Conservation (phyloP, 305 asterid genomes). For the Salvia sclarea region DNA sequence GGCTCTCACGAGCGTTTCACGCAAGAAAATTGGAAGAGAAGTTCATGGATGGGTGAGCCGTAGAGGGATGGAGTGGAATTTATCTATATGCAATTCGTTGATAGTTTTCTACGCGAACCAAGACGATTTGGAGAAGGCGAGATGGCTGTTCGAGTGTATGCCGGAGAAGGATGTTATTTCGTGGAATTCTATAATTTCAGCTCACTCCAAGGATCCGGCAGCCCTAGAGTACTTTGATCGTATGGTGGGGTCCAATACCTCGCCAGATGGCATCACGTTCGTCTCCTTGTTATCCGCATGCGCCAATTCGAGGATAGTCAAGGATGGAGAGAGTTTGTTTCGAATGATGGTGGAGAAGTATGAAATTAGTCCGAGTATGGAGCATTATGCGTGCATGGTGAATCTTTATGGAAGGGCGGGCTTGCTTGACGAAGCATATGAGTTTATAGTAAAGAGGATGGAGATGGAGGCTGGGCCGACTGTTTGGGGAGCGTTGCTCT, state of each 20-base stretch:
- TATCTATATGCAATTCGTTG: constrained; percentile 63
- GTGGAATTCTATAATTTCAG: constrained; percentile 85
- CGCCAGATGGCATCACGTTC: constrained; percentile 68
- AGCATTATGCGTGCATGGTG: constrained; percentile 84
- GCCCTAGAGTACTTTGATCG: constrained; percentile 62
- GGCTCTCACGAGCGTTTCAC: constrained; percentile 40
- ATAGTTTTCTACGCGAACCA: constrained; percentile 61
- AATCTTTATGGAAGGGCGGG: constrained; percentile 80
- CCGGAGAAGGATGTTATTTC: constrained; percentile 64
- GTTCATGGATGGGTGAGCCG: constrained; percentile 79
- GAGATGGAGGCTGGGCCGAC: constrained; percentile 73
- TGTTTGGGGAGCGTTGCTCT: constrained; percentile 93
- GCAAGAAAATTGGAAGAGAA: constrained; percentile 46
- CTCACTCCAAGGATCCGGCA: constrained; percentile 53
- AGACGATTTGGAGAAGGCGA: constrained; percentile 33
- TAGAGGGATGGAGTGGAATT: constrained; percentile 52
- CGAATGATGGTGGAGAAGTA: constrained; percentile 55
- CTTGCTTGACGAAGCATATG: constrained; percentile 52
- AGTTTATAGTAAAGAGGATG: constrained; percentile 48
- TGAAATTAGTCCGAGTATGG: constrained; percentile 56
- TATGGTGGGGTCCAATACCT: constrained; percentile 41
- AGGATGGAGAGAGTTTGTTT: constrained; percentile 66
- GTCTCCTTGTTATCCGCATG: constrained; percentile 67
- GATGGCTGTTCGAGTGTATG: constrained; percentile 66
- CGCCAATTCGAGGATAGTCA: constrained; percentile 61